Conservation (phyloP, 768 basidiomycete species). For the Pluteus cervinus region DNA sequence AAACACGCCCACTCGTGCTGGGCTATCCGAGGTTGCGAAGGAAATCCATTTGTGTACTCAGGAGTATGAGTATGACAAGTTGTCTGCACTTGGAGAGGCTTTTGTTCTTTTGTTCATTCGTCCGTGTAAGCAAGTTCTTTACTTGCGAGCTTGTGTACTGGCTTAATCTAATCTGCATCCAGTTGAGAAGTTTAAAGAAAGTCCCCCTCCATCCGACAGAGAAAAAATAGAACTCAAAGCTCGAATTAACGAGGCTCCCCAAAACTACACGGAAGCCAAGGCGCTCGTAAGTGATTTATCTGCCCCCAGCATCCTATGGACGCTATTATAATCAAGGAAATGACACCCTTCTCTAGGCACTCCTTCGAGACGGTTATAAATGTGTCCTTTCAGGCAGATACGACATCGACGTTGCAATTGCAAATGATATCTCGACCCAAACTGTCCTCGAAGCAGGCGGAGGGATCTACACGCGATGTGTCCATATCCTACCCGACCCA, state of each 20-base stretch:
- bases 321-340: too few relatives aligned
- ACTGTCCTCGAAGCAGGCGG: not conserved
- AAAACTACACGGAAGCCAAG: constrained; percentile 4
- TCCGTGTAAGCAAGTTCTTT: constrained; percentile 7
- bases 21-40: not conserved
- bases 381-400: constrained; percentile 8
- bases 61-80: not conserved
- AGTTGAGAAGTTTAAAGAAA: constrained; percentile 6
- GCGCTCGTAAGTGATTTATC: not conserved
- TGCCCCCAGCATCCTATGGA: not conserved
- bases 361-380: constrained; percentile 8
- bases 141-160: not conserved
- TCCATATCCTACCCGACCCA: constrained; percentile 9
- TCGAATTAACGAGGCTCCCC: constrained; percentile 1
- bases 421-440: not conserved
- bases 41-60: constrained; percentile 5
- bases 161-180: not conserved
- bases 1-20: constrained; percentile 5
- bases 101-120: constrained; percentile 6
- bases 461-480: constrained; percentile 6
- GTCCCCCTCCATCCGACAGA: constrained; percentile 1
- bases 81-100: constrained; percentile 2
- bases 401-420: not conserved
- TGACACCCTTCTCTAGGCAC: constrained; percentile 7
- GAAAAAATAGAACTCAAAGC: not conserved